These are phyloP conservation scores for Brassica nigra DNA, from an alignment of 345 rosid genomes.

Conservation along the genomic window DNA sequence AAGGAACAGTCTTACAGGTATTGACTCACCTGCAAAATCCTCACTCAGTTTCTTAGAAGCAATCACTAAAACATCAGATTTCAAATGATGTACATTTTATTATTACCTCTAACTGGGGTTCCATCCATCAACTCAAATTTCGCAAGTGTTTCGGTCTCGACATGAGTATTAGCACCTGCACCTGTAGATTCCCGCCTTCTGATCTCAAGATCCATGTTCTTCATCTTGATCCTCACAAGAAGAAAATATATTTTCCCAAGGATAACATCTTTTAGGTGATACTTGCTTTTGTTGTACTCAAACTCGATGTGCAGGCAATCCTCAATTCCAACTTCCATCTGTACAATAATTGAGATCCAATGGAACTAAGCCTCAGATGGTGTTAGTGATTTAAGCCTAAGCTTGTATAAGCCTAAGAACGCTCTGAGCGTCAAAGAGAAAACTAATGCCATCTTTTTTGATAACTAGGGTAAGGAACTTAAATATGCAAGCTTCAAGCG, in stretches of 20 bases:
- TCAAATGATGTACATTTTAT: neutral
- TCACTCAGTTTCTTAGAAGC: neutral
- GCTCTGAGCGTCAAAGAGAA: conserved; percentile 7
- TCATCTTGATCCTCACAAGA: conserved; percentile 97
- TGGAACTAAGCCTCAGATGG: neutral
- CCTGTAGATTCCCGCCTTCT: conserved; percentile 97
- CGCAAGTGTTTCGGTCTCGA: conserved; percentile 97
- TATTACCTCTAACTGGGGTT: conserved; percentile 95
- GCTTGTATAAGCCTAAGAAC: neutral
- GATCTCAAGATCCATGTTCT: conserved; percentile 99
- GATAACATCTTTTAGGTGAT: conserved; percentile 93
- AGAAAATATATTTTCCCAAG: conserved; percentile 98
- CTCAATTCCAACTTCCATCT: conserved; percentile 99
- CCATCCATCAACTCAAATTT: conserved; percentile 99
- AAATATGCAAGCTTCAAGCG: neutral
- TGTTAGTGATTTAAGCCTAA: conserved; percentile 9
- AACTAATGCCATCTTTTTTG: neutral
- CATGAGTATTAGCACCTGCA: conserved; percentile 92
- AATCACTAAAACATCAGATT: neutral
- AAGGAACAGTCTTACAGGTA: conserved; percentile 91
- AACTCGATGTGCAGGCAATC: conserved; percentile 98
- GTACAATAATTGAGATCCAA: conserved; percentile 34
- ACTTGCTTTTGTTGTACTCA: conserved; percentile 99
- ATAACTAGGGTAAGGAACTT: neutral
- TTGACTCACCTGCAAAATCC: conserved; percentile 79